These are phyloP conservation scores for Coelastrella sp. DNA, from an alignment of 139 green algal genomes.

Conservation along the genomic window DNA sequence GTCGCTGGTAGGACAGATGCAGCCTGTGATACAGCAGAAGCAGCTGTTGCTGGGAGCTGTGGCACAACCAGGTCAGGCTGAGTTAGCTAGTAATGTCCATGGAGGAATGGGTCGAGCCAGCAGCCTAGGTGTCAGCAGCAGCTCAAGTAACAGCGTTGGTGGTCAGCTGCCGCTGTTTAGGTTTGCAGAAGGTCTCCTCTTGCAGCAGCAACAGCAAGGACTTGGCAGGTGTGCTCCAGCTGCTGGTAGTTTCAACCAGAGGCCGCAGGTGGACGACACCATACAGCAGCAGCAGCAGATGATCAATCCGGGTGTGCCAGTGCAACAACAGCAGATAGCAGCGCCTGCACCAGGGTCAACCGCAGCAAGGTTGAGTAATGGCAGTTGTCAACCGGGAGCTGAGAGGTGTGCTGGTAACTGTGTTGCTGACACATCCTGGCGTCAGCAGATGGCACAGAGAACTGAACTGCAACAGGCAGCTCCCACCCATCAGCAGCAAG, in stretches of 20 bases:
- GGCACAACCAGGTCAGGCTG: too few species aligned
- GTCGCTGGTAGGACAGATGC: neutral
- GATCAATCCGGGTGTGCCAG: neutral
- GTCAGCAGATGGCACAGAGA: too few species aligned
- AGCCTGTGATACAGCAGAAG: conserved; percentile 5
- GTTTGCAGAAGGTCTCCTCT: neutral
- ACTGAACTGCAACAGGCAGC: too few species aligned
- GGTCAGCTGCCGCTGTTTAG: conserved; percentile 35
- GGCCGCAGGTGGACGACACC: neutral
- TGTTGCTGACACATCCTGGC: too few species aligned
- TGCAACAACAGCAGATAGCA: neutral
- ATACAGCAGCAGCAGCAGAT: neutral
- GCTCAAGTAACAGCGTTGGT: neutral
- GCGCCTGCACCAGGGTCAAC: too few species aligned
- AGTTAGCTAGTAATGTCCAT: neutral
- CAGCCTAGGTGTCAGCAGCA: neutral
- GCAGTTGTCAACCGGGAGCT: too few species aligned
- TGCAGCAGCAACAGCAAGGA: neutral
- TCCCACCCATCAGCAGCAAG: too few species aligned
- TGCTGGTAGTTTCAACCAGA: neutral
- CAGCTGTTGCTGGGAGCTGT: neutral
- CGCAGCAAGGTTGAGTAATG: too few species aligned
- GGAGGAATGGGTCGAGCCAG: too few species aligned
- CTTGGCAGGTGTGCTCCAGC: too few species aligned
- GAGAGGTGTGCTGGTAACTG: too few species aligned